A percentile compares a stretch with the other conserved stretches of the same genome.
Evolutionary conservation across 2,329 filamentous ascomycete genomes (phyloP).

Genomic region (Paecilomyces dactylethromorphus): DNA sequence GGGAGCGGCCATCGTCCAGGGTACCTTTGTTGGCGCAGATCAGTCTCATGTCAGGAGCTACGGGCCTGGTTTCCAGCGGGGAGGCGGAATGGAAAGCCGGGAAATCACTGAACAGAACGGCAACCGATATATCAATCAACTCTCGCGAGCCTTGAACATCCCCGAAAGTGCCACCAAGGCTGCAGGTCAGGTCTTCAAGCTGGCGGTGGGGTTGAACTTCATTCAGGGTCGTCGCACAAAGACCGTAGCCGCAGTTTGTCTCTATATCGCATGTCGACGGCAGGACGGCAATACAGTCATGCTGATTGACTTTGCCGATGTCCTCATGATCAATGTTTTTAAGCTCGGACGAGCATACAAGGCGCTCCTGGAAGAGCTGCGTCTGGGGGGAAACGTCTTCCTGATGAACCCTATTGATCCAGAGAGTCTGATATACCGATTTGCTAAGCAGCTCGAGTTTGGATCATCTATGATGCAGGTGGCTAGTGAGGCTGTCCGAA

Average conservation of each 20-base stretch:
- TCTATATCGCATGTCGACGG: constrained; percentile 82
- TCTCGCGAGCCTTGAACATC: constrained; percentile 35
- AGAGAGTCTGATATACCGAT: constrained; percentile 85
- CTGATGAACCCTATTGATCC: constrained; percentile 72
- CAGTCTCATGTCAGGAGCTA: constrained; percentile 69
- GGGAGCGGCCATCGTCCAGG: constrained; percentile 84
- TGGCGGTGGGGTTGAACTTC: constrained; percentile 68
- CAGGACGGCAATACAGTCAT: constrained; percentile 76
- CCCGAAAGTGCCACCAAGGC: constrained; percentile 58
- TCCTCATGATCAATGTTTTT: constrained; percentile 81
- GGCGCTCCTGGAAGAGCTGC: constrained; percentile 60
- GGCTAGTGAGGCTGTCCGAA: constrained; percentile 76
- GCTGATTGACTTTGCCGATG: constrained; percentile 91
- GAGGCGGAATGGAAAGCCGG: constrained; percentile 44
- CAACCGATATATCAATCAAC: constrained; percentile 37
- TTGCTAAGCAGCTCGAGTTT: constrained; percentile 88
- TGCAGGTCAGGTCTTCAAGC: constrained; percentile 68
- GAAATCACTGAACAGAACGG: constrained; percentile 41
- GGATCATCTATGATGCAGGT: constrained; percentile 74
- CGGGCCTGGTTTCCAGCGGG: constrained; percentile 39
- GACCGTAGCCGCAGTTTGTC: constrained; percentile 80
- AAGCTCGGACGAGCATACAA: constrained; percentile 87
- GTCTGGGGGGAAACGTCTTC: constrained; percentile 51
- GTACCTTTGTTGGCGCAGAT: constrained; percentile 78
- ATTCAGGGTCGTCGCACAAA: constrained; percentile 79